These are phyloP conservation scores for Artemisia tridentata DNA, from an alignment of 129 eudicot genomes.

Conservation along the genomic window DNA sequence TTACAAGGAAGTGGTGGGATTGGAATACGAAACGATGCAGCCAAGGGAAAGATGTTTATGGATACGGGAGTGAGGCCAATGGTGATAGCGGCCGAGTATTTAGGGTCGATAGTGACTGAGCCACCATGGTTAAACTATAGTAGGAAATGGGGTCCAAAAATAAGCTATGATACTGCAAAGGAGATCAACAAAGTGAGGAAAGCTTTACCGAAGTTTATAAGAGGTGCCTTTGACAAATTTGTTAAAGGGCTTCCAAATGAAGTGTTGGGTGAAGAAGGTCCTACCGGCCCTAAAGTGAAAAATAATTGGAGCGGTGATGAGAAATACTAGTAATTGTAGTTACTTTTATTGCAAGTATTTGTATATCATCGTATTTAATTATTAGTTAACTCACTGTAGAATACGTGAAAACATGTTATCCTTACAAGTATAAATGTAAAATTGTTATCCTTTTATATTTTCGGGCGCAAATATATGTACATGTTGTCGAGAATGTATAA, in stretches of 20 bases:
- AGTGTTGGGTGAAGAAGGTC: slow-evolving; percentile 83
- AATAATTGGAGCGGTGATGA: slow-evolving; percentile 78
- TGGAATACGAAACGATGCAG: slow-evolving; percentile 69
- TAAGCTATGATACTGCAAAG: slow-evolving; percentile 45
- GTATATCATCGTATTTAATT: not conserved
- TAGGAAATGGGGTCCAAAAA: slow-evolving; percentile 88
- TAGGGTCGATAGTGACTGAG: slow-evolving; percentile 43
- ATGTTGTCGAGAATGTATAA: no score
- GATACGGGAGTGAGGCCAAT: slow-evolving; percentile 42
- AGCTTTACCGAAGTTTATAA: slow-evolving; percentile 46
- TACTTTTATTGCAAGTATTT: not conserved
- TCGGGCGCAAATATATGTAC: no score
- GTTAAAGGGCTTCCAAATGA: slow-evolving; percentile 63
- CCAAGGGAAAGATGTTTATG: slow-evolving; percentile 44
- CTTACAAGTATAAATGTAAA: no score
- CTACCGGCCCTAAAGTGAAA: slow-evolving; percentile 79
- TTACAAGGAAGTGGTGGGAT: slow-evolving; percentile 61
- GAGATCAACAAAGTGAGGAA: slow-evolving; percentile 53
- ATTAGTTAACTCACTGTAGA: not conserved
- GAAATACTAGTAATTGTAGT: slow-evolving; percentile 21
- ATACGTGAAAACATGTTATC: no score
- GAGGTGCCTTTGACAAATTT: slow-evolving; percentile 39
- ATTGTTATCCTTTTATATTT: no score
- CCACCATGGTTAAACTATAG: slow-evolving; percentile 75
- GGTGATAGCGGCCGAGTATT: slow-evolving; percentile 49